These are phyloP conservation scores for Colletotrichum musicola DNA, from an alignment of 2,329 filamentous ascomycete genomes.

Conservation along the genomic window DNA sequence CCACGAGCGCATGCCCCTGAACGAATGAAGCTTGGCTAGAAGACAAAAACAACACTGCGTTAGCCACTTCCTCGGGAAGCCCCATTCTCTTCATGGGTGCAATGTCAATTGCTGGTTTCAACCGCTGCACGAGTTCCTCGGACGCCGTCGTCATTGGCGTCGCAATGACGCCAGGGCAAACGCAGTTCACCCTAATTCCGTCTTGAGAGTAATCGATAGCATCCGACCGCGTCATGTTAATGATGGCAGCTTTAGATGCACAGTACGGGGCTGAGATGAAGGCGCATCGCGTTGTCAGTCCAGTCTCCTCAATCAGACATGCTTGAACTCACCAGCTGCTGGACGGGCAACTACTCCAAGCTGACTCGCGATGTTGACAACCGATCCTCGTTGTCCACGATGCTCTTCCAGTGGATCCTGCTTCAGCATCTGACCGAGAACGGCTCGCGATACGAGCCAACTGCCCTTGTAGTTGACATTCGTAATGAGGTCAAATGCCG, in stretches of 20 bases:
- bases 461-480: conserved; percentile 66
- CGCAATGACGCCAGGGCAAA: conserved; percentile 74
- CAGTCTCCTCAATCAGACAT: too few relatives aligned
- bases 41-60: conserved; percentile 63
- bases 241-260: conserved; percentile 69
- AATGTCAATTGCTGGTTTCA: conserved; percentile 58
- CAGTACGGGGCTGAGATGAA: conserved; percentile 63
- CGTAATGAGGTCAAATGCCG: conserved; percentile 65
- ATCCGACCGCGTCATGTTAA: conserved; percentile 68
- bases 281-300: too few relatives aligned
- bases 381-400: conserved; percentile 56
- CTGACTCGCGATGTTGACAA: conserved; percentile 67
- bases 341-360: conserved; percentile 63
- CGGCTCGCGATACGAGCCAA: conserved; percentile 61
- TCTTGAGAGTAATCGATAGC: conserved; percentile 67
- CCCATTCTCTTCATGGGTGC: conserved; percentile 66
- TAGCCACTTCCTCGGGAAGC: conserved; percentile 60
- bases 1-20: conserved; percentile 64
- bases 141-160: conserved; percentile 60
- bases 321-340: conserved; percentile 53
- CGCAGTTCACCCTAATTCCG: conserved; percentile 63
- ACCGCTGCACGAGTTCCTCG: conserved; percentile 51
- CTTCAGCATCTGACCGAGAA: conserved; percentile 58
- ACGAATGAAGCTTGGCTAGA: conserved; percentile 63
- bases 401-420: conserved; percentile 58